phyloP scores from a whole-genome alignment of 1,284 basidiomycete species.

The Microbotryum scabiosae region DNA sequence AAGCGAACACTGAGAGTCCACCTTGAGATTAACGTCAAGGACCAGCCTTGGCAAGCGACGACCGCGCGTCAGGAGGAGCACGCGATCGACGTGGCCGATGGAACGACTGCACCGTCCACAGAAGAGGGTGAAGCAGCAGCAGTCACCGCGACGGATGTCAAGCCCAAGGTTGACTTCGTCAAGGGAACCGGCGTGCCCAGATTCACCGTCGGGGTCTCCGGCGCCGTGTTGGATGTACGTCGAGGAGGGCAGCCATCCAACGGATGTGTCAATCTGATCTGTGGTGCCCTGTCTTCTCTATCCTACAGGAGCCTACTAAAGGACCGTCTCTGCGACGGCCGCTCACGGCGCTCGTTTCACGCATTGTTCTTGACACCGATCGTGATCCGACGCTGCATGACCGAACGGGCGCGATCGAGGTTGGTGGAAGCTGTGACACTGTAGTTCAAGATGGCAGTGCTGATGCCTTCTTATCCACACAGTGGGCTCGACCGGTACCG shows the following conservation, averaged over 20 bases:
- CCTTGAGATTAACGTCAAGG: constrained; percentile 75
- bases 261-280: too few species aligned
- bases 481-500: neutral
- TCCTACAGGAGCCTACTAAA: neutral
- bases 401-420: constrained; percentile 4
- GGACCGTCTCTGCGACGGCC: constrained; percentile 52
- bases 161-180: constrained; percentile 11
- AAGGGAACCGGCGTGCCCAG: constrained; percentile 17
- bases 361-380: constrained; percentile 77
- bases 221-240: constrained; percentile 26
- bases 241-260: too few species aligned
- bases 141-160: neutral
- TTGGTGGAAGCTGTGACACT: neutral
- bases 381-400: constrained; percentile 67
- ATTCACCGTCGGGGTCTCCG: constrained; percentile 23
- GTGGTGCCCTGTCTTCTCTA: too few species aligned
- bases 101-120: too few species aligned
- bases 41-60: constrained; percentile 49
- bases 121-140: too few species aligned
- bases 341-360: constrained; percentile 78
- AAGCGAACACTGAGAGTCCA: constrained; percentile 80
- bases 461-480: too few species aligned
- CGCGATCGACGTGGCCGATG: neutral
- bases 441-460: neutral
- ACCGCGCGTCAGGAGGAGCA: constrained; percentile 9